Conservation (phyloP, 306 rosid species). For the Sicyos baderoa region DNA sequence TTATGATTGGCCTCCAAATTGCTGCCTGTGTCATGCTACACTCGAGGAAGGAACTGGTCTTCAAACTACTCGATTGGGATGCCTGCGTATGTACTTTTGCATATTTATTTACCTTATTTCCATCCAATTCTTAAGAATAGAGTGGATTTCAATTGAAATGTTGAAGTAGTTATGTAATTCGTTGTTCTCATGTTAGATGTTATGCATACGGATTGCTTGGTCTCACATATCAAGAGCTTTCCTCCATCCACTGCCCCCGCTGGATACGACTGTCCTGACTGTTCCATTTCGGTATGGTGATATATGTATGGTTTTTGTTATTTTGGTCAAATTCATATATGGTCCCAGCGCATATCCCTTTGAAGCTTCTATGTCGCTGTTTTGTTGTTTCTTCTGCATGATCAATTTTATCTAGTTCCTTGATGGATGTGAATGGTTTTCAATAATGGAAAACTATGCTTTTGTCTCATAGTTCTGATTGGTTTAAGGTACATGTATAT, state of each 20-base stretch:
- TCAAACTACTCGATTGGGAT: constrained; percentile 82
- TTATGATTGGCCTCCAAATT: constrained; percentile 93
- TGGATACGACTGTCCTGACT: constrained; percentile 88
- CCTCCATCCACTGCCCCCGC: constrained; percentile 96
- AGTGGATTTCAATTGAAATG: constrained; percentile 11
- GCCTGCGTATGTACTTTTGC: constrained; percentile 76
- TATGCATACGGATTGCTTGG: constrained; percentile 85
- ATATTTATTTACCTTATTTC: constrained; percentile 17
- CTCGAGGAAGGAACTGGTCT: constrained; percentile 64
- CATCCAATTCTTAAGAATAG: constrained; percentile 1
- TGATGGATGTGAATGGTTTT: background rate
- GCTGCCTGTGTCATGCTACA: constrained; percentile 65
- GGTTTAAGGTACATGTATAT: constrained; percentile 7
- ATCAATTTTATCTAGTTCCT: background rate
- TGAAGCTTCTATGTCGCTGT: background rate
- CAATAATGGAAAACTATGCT: background rate
- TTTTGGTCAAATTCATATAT: background rate
- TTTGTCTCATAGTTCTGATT: constrained; percentile 5
- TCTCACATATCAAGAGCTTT: constrained; percentile 83
- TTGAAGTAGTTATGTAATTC: constrained; percentile 21
- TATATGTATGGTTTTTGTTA: background rate
- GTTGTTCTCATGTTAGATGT: constrained; percentile 46
- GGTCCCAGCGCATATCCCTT: background rate
- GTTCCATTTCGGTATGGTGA: constrained; percentile 68
- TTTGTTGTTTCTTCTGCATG: background rate